A percentile compares a stretch with the other conserved stretches of the same genome.
phyloP scores from a whole-genome alignment of 768 basidiomycete genomes.

The Leucocoprinus birnbaumii region DNA sequence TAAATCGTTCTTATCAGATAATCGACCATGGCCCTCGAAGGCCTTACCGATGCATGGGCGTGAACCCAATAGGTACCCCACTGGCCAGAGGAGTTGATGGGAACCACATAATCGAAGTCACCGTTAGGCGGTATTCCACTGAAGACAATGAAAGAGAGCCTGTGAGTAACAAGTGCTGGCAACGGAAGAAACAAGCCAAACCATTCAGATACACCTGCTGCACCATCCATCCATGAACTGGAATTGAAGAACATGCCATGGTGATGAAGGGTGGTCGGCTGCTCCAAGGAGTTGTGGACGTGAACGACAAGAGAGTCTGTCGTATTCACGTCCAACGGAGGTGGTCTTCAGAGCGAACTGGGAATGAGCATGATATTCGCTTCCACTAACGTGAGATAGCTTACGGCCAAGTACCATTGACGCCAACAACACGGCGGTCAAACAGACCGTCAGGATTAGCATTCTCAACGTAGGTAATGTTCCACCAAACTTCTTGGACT shows the following conservation, averaged over 20 bases:
- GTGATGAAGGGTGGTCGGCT: conserved; percentile 76
- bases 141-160: background rate
- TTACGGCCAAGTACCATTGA: conserved; percentile 94
- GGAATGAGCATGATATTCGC: background rate
- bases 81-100: conserved; percentile 64
- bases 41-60: conserved; percentile 53
- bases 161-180: background rate
- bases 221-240: conserved; percentile 88
- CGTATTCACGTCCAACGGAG: conserved; percentile 70
- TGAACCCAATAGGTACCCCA: conserved; percentile 85
- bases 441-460: conserved; percentile 84
- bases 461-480: conserved; percentile 78
- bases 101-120: conserved; percentile 72
- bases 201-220: conserved; percentile 83
- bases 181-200: conserved; percentile 24
- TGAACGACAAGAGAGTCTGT: conserved; percentile 79
- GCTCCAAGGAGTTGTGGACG: conserved; percentile 66
- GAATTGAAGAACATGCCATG: conserved; percentile 96
- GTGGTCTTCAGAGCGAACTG: conserved; percentile 51
- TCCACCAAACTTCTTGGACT: conserved; percentile 82
- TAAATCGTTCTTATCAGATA: background rate
- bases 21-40: background rate
- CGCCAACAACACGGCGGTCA: conserved; percentile 75
- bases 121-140: conserved; percentile 79
- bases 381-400: conserved; percentile 25